Evolutionary conservation across 257 asterid genomes (phyloP).

Genomic region (Osmanthus fragrans): DNA sequence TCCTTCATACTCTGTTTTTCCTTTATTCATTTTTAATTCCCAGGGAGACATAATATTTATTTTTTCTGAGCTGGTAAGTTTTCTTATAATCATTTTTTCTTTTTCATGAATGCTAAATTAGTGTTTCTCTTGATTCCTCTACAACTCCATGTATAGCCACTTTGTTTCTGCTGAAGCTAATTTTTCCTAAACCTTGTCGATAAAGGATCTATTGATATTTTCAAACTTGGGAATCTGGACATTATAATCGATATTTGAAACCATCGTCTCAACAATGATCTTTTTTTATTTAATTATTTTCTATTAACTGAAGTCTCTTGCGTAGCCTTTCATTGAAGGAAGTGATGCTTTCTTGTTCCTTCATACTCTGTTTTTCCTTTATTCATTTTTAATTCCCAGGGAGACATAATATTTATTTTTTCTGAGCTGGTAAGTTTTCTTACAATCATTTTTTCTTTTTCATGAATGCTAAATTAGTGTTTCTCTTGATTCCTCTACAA

Average conservation of each 20-base stretch:
- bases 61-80: conserved; percentile 70
- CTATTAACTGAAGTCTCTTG: background rate
- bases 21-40: background rate
- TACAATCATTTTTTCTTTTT: conserved; percentile 9
- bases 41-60: background rate
- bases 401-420: conserved; percentile 18
- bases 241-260: background rate
- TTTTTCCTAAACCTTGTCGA: background rate
- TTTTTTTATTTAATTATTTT: background rate
- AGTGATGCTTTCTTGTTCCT: background rate
- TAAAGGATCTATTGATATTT: background rate
- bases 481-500: background rate
- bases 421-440: conserved; percentile 63
- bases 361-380: background rate
- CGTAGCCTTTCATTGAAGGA: background rate
- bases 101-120: conserved; percentile 4
- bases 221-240: background rate
- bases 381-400: background rate
- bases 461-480: background rate
- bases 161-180: background rate
- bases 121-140: background rate
- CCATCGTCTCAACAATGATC: background rate
- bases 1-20: background rate
- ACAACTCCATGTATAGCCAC: background rate
- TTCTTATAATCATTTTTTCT: conserved; percentile 17